phyloP scores from a whole-genome alignment of 2,329 filamentous ascomycete species.

The Colletotrichum brevisporum region DNA sequence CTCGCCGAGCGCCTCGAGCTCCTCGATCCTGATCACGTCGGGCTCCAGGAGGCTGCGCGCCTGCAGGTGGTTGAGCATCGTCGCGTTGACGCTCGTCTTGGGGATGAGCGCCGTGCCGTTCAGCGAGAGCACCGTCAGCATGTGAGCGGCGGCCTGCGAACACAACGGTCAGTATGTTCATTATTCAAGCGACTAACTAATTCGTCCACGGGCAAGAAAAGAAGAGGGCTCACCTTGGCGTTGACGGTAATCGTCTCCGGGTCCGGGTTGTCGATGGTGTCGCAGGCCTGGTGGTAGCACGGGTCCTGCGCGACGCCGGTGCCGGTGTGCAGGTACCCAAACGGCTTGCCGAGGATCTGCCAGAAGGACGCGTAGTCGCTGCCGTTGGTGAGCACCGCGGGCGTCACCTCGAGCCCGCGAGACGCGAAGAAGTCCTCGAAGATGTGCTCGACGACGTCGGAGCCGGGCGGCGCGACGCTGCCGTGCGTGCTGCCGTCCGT shows the following conservation, averaged over 20 bases:
- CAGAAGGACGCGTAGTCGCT: constrained; percentile 75
- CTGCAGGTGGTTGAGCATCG: constrained; percentile 43
- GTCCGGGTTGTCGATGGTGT: constrained; percentile 56
- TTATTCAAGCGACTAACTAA: too few relatives aligned
- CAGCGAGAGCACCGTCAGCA: constrained; percentile 48
- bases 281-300: constrained; percentile 55
- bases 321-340: constrained; percentile 72
- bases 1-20: constrained; percentile 52
- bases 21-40: constrained; percentile 46
- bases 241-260: constrained; percentile 53
- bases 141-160: constrained; percentile 49
- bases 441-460: constrained; percentile 51
- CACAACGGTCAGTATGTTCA: not conserved
- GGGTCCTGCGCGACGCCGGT: constrained; percentile 63
- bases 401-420: constrained; percentile 50
- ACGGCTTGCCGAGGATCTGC: constrained; percentile 65
- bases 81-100: constrained; percentile 46
- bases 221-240: too few relatives aligned
- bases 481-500: constrained; percentile 54
- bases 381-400: constrained; percentile 57
- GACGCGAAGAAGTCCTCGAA: constrained; percentile 50
- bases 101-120: constrained; percentile 51
- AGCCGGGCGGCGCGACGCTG: constrained; percentile 51
- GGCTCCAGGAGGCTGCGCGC: constrained; percentile 38
- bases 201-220: too few relatives aligned